A percentile compares a stretch with the other conserved stretches of the same genome.
These are phyloP conservation scores for Serpula lacrymans DNA, from an alignment of 768 basidiomycete species.

Conservation along the genomic window DNA sequence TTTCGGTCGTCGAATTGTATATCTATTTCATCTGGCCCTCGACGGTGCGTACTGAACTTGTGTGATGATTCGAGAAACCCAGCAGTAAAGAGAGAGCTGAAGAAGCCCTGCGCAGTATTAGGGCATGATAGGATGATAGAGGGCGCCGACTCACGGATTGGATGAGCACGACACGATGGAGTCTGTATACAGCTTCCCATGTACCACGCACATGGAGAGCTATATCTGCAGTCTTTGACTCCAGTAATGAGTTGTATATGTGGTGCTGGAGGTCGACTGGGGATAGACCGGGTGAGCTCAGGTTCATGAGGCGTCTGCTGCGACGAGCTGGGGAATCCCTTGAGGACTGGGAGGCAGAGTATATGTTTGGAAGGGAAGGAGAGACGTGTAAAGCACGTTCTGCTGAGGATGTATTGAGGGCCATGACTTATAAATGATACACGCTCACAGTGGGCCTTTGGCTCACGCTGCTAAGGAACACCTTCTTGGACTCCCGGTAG, in stretches of 20 bases:
- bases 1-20: constrained; percentile 81
- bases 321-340: neutral
- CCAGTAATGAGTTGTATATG: constrained; percentile 70
- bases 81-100: constrained; percentile 80
- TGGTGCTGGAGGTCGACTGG: constrained; percentile 66
- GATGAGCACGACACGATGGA: constrained; percentile 85
- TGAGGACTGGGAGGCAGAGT: neutral
- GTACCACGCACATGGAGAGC: constrained; percentile 63
- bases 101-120: constrained; percentile 63
- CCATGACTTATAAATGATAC: too few species aligned
- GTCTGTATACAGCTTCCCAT: constrained; percentile 70
- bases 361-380: constrained; percentile 10
- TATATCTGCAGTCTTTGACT: constrained; percentile 74
- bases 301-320: constrained; percentile 1
- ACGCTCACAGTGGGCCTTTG: too few species aligned
- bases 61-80: constrained; percentile 65
- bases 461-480: too few species aligned
- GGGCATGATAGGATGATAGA: constrained; percentile 1
- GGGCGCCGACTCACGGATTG: constrained; percentile 60
- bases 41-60: constrained; percentile 14
- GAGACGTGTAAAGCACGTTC: constrained; percentile 9
- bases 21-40: constrained; percentile 54
- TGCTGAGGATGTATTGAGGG: neutral
- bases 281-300: constrained; percentile 43
- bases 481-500: neutral